A percentile compares a stretch with the other conserved stretches of the same genome.
phyloP scores from a whole-genome alignment of 2,329 filamentous ascomycete species.

The Drechslerella dactyloides region DNA sequence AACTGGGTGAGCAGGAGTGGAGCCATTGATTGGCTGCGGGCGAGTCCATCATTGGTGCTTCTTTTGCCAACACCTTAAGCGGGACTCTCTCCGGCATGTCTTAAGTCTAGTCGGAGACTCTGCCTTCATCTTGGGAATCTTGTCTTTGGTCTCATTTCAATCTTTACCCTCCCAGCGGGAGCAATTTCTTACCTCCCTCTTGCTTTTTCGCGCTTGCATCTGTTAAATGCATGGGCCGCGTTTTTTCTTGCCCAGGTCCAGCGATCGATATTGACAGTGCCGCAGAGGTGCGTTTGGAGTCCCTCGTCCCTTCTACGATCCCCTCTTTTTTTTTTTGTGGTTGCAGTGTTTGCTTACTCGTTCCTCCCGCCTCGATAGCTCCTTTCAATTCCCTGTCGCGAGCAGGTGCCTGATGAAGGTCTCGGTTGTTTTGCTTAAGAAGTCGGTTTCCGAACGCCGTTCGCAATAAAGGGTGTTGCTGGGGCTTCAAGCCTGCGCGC shows the following conservation, averaged over 20 bases:
- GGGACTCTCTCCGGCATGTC: constrained; percentile 40
- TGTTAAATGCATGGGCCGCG: constrained; percentile 47
- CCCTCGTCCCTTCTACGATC: constrained; percentile 25
- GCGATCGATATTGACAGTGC: constrained; percentile 34
- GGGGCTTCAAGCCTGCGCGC: constrained; percentile 4
- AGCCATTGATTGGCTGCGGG: constrained; percentile 50
- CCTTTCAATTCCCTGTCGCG: constrained; percentile 17
- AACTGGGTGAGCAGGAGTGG: constrained; percentile 45
- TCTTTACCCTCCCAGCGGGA: constrained; percentile 42
- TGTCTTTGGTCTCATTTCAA: constrained; percentile 36
- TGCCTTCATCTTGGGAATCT: constrained; percentile 42
- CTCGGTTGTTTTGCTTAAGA: constrained; percentile 14
- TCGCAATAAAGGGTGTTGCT: constrained; percentile 8
- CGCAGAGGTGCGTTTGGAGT: constrained; percentile 37
- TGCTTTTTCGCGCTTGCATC: constrained; percentile 27
- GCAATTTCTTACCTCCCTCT: constrained; percentile 29
- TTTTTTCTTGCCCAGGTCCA: constrained; percentile 47
- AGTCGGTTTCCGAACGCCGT: constrained; percentile 12
- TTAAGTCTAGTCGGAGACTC: constrained; percentile 7
- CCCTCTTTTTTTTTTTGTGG: constrained; percentile 44
- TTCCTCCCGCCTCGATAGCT: constrained; percentile 36
- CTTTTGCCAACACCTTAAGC: constrained; percentile 34
- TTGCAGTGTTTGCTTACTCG: constrained; percentile 47
- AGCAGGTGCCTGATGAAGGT: constrained; percentile 13
- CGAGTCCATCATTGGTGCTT: constrained; percentile 44